Evolutionary conservation across 305 asterid genomes (phyloP).

Genomic region (Euphrasia arctica): DNA sequence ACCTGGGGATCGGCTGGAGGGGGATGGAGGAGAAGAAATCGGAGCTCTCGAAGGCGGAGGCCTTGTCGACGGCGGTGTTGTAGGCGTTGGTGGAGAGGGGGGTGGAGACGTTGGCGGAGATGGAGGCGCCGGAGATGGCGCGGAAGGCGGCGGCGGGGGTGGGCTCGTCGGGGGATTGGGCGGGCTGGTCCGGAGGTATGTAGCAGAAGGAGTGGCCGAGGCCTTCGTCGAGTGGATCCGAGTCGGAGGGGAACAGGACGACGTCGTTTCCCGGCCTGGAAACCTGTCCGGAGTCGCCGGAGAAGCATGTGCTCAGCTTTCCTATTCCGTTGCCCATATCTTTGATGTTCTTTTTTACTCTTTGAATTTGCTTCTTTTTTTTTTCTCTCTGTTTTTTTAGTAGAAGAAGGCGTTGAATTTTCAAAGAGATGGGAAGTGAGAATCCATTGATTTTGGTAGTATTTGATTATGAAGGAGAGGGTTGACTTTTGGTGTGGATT

Average conservation of each 20-base stretch:
- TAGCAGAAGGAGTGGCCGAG: conserved; percentile 83
- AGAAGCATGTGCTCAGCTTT: conserved; percentile 53
- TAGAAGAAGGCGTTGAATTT: background rate
- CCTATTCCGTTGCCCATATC: conserved; percentile 58
- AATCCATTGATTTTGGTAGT: background rate
- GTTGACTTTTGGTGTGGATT: conserved; percentile 42
- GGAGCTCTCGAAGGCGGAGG: conserved; percentile 91
- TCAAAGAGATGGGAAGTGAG: background rate
- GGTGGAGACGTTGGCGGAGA: conserved; percentile 87
- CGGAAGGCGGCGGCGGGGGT: conserved; percentile 37
- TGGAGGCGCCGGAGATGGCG: conserved; percentile 89
- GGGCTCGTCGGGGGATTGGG: conserved; percentile 42
- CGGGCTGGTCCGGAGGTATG: conserved; percentile 60
- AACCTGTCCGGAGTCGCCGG: conserved; percentile 44
- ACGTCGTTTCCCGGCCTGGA: conserved; percentile 58
- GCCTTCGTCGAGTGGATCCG: conserved; percentile 75
- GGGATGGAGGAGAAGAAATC: conserved; percentile 67
- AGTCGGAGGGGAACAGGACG: conserved; percentile 39
- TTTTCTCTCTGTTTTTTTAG: no score
- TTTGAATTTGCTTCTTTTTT: background rate
- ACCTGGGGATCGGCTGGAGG: conserved; percentile 71
- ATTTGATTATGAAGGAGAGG: conserved; percentile 23
- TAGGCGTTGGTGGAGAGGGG: conserved; percentile 64
- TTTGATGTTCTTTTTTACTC: background rate
- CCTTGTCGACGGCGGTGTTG: conserved; percentile 48